Base-by-base conservation (phyloP, 129 eudicot species). In the Saposhnikovia divaricata region DNA sequence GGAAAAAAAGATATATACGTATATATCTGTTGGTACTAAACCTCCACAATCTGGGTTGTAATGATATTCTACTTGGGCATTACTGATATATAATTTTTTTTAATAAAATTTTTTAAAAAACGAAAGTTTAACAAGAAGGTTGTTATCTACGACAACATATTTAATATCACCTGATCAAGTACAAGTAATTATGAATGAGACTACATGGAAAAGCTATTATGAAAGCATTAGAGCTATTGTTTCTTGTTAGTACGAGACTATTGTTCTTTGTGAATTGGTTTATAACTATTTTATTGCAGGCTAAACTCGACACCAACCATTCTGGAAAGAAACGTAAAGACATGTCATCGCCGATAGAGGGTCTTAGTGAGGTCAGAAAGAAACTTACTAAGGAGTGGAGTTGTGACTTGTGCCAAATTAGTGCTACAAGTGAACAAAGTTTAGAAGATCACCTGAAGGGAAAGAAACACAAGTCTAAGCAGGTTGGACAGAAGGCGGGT, bases 261-360 rank as follows among this genome's bases (percentile, higher is more conserved):
- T 61, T 61, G 34, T 8, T 61, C 15, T 0, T 11, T 25, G 3
- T 6, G 25, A 73, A 51, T 27, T 73, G 61, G 9, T 43, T 23
- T 72, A 71, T 75, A 55, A 78, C 31, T 63, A 38, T 71, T 40
- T 46, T 55, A n/a, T 75, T 84, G 90, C 87, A 91, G 93, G 85
- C 81, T 70, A 81, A 84, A 76, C 84, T 81, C 21, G 46, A 76
- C 38, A 77, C 57, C 45, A 80, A 74, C 75, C 53, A 71, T 38
- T 50, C 85, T 71, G 90, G 90, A 76, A 74, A 74, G 59, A 93
- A 91, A 79, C 90, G 95, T 47, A 93, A 89, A 84, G 82, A 87
- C 43, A 48, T 37, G 31, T 19, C 89, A 28, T 76, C 74, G 37
- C 83, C 81, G 15, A 80, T 39, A 38, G 84, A 9, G 37, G 81